Conservation (phyloP, 768 basidiomycete genomes). For the Inosperma sp. region DNA sequence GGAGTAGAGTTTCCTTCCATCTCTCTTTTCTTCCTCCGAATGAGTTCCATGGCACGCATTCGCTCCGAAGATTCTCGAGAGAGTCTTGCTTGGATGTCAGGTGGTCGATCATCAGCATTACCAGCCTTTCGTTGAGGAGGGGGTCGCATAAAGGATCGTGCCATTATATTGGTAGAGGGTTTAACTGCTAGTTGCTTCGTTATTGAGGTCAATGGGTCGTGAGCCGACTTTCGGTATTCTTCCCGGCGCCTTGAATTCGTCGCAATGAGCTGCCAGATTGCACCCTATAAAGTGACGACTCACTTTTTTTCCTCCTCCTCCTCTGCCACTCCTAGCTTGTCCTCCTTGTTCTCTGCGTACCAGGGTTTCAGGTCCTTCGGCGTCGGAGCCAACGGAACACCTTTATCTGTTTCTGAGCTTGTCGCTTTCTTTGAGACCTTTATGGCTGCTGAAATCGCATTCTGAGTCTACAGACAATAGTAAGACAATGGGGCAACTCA, state of each 20-base stretch:
- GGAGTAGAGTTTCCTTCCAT: constrained; percentile 64
- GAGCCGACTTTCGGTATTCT: constrained; percentile 51
- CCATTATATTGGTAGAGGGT: constrained; percentile 24
- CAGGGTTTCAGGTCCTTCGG: constrained; percentile 78
- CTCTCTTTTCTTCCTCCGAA: constrained; percentile 62
- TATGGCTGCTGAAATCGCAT: constrained; percentile 41
- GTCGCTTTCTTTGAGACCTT: constrained; percentile 46
- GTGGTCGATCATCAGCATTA: constrained; percentile 23
- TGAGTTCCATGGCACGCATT: constrained; percentile 67
- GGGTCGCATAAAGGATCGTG: constrained; percentile 14
- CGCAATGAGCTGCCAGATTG: background rate
- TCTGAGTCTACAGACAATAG: constrained; percentile 40
- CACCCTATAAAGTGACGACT: constrained; percentile 1
- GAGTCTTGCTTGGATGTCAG: constrained; percentile 54
- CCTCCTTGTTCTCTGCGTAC: constrained; percentile 48
- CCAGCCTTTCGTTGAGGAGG: constrained; percentile 19
- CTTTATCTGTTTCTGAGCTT: constrained; percentile 58
- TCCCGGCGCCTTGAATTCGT: constrained; percentile 52
- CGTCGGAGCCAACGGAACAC: constrained; percentile 68
- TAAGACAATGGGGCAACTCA: background rate
- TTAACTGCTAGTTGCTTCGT: constrained; percentile 56
- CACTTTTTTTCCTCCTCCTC: constrained; percentile 39
- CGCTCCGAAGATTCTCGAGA: constrained; percentile 73
- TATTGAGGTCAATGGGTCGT: constrained; percentile 75
- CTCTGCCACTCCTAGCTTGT: constrained; percentile 22